These are phyloP conservation scores for Paracoccidioides brasiliensis DNA, from an alignment of 2,329 filamentous ascomycete genomes.

Conservation along the genomic window DNA sequence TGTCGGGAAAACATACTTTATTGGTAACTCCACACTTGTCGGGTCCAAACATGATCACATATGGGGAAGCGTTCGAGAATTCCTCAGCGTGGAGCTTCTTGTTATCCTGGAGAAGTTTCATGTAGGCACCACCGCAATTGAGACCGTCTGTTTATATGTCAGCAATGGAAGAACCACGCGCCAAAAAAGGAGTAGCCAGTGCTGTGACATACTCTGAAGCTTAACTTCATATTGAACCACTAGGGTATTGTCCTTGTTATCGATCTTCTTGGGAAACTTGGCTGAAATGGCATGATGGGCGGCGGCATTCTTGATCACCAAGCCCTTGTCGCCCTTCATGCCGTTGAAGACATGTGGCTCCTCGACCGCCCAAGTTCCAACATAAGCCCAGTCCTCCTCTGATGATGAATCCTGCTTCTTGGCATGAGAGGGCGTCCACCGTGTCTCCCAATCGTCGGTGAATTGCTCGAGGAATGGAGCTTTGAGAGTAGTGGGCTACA, in stretches of 20 bases:
- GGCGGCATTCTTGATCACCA: slow-evolving; percentile 94
- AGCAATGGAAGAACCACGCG: slow-evolving; percentile 20
- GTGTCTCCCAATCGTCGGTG: slow-evolving; percentile 83
- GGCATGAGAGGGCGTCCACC: slow-evolving; percentile 90
- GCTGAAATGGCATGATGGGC: slow-evolving; percentile 98
- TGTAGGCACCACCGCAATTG: slow-evolving; percentile 94
- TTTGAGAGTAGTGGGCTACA: slow-evolving; percentile 72
- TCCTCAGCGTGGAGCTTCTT: slow-evolving; percentile 93
- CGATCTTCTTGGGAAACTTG: slow-evolving; percentile 92
- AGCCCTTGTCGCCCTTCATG: slow-evolving; percentile 87
- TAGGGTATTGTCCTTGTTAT: slow-evolving; percentile 93
- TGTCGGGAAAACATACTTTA: slow-evolving; percentile 52
- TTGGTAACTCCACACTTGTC: slow-evolving; percentile 99
- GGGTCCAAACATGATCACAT: slow-evolving; percentile 99
- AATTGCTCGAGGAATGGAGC: slow-evolving; percentile 97
- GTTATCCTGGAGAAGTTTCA: slow-evolving; percentile 98
- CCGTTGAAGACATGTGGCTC: slow-evolving; percentile 84
- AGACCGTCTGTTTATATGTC: slow-evolving; percentile 55
- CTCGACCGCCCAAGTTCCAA: slow-evolving; percentile 93
- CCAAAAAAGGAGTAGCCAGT: neutral
- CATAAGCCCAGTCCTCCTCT: slow-evolving; percentile 89
- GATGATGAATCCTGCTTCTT: slow-evolving; percentile 84
- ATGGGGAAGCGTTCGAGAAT: slow-evolving; percentile 93
- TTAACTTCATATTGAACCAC: slow-evolving; percentile 99
- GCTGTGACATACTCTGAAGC: slow-evolving; percentile 68